Evolutionary conservation across 805 yeast genomes (phyloP).

Genomic region (Kluyveromyces aestuarii): DNA sequence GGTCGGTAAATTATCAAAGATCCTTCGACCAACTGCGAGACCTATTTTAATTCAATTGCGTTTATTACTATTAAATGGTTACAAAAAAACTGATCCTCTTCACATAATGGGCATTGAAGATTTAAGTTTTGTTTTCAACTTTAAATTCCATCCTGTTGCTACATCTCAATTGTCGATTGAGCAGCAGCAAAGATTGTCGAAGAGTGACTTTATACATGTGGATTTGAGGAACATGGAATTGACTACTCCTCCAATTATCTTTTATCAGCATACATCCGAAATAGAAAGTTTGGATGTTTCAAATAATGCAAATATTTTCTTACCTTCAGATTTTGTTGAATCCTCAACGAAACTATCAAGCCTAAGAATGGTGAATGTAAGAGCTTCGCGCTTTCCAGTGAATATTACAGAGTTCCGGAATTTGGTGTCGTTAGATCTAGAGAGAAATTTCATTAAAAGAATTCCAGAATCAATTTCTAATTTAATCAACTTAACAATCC

Average conservation of each 20-base stretch:
- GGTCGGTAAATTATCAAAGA: conserved; percentile 69
- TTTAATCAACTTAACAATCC: conserved; percentile 43
- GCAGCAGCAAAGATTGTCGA: conserved; percentile 55
- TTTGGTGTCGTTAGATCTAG: conserved; percentile 60
- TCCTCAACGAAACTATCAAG: conserved; percentile 61
- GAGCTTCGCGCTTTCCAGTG: conserved; percentile 65
- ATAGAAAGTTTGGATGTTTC: conserved; percentile 77
- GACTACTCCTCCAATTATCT: conserved; percentile 75
- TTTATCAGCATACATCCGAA: conserved; percentile 72
- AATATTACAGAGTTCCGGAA: conserved; percentile 63
- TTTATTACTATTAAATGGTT: conserved; percentile 67
- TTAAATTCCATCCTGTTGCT: conserved; percentile 57
- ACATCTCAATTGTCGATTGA: conserved; percentile 54
- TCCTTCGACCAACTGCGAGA: conserved; percentile 59
- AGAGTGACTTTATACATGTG: conserved; percentile 58
- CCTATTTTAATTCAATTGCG: conserved; percentile 75
- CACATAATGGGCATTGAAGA: conserved; percentile 79
- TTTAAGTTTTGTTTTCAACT: conserved; percentile 70
- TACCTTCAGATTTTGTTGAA: conserved; percentile 82
- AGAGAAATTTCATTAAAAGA: conserved; percentile 64
- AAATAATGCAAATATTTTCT: conserved; percentile 73
- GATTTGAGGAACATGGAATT: conserved; percentile 64
- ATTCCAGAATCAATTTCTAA: conserved; percentile 50
- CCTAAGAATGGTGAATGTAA: conserved; percentile 61
- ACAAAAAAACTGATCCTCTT: conserved; percentile 63